Percentiles rank a stretch among this genome's conserved stretches.
Evolutionary conservation across 441 rosid species (phyloP).

Genomic region (Eruca vesicaria): DNA sequence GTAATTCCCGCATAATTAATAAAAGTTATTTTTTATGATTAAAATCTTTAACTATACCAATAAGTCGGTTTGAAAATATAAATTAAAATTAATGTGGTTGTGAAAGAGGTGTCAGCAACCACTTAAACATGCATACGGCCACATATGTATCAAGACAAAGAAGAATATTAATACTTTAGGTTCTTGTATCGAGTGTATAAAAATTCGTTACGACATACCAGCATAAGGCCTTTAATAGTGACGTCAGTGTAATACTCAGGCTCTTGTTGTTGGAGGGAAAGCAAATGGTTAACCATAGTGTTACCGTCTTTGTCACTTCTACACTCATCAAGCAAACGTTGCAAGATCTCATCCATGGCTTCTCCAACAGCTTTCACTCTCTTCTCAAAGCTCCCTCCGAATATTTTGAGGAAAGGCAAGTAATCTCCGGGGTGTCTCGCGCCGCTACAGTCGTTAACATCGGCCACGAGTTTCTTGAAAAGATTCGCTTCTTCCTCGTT

Average conservation of each 20-base stretch:
- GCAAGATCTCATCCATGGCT: slow-evolving; percentile 16
- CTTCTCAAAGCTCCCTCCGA: background rate
- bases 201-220: slow-evolving; percentile 7
- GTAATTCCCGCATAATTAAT: background rate
- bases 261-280: slow-evolving; percentile 14
- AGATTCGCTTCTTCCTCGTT: slow-evolving; percentile 16
- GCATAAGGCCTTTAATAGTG: slow-evolving; percentile 30
- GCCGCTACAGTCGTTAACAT: background rate
- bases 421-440: slow-evolving; percentile 16
- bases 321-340: slow-evolving; percentile 16
- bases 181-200: background rate
- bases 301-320: slow-evolving; percentile 8
- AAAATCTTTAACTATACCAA: background rate
- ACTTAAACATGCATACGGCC: background rate
- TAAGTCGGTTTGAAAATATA: background rate
- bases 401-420: slow-evolving; percentile 12
- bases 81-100: background rate
- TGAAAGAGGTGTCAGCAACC: no score
- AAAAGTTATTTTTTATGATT: background rate
- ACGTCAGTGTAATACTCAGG: slow-evolving; percentile 28
- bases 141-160: background rate
- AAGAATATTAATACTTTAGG: background rate
- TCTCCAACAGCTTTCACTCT: slow-evolving; percentile 2
- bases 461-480: background rate
- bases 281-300: slow-evolving; percentile 26